A percentile compares a stretch with the other conserved stretches of the same genome.
phyloP scores from a whole-genome alignment of 1,139 yeast genomes.

The Cylindricascospora bacillispora region DNA sequence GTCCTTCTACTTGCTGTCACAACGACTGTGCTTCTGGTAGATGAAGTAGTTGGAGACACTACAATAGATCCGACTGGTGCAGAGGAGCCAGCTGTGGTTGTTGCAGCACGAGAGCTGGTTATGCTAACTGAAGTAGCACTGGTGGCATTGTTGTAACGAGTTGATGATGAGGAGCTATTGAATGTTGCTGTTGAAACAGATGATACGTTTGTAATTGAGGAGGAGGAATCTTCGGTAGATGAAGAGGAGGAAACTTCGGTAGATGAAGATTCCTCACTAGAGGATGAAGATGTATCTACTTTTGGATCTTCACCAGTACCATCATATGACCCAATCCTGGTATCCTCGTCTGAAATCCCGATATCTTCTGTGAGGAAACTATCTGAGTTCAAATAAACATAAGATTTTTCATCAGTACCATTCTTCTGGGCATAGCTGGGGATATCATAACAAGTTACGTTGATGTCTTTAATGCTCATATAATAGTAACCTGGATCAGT shows the following conservation, averaged over 20 bases:
- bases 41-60: no score
- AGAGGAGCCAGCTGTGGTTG: no score
- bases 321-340: constrained; percentile 45
- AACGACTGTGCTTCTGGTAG: no score
- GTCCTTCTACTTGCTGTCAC: no score
- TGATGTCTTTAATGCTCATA: constrained; percentile 46
- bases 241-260: constrained; percentile 3
- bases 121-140: no score
- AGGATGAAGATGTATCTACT: constrained; percentile 12
- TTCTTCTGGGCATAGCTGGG: constrained; percentile 38
- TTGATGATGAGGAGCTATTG: constrained; percentile 11
- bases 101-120: no score
- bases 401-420: constrained; percentile 47
- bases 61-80: no score
- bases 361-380: constrained; percentile 37
- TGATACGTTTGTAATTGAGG: constrained; percentile 9
- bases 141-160: constrained; percentile 7
- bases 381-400: constrained; percentile 38
- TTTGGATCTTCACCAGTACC: constrained; percentile 58
- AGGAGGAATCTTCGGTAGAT: constrained; percentile 7
- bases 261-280: constrained; percentile 1
- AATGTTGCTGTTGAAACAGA: constrained; percentile 8
- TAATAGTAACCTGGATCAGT: constrained; percentile 65
- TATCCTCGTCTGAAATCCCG: constrained; percentile 45
- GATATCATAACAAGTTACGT: constrained; percentile 55